Evolutionary conservation across 371 early-diverging fungal species (phyloP).

Genomic region (Choanephora cucurbitarum): DNA sequence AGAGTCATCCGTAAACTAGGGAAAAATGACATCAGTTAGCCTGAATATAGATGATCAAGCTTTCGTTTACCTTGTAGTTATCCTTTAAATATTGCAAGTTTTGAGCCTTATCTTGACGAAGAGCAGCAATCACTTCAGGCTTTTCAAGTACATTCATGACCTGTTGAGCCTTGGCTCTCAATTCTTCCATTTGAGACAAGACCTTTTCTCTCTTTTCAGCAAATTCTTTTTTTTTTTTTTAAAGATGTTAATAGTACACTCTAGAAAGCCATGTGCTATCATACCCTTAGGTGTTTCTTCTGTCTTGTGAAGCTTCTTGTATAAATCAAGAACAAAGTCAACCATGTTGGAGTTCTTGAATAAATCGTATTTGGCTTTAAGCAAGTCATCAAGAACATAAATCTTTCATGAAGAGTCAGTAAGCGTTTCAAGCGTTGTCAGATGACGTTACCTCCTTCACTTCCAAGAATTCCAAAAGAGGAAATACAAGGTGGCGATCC

Average conservation of each 20-base stretch:
- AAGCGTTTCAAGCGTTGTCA: too few species aligned
- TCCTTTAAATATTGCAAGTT: slow-evolving; percentile 84
- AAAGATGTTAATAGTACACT: slow-evolving; percentile 3
- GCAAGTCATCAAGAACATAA: slow-evolving; percentile 71
- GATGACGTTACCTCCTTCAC: slow-evolving; percentile 74
- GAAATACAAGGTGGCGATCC: slow-evolving; percentile 91
- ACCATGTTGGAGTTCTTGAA: slow-evolving; percentile 90
- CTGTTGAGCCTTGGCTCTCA: slow-evolving; percentile 77
- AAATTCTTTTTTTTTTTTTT: slow-evolving; percentile 66
- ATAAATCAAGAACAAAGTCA: slow-evolving; percentile 81
- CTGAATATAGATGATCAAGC: neutral
- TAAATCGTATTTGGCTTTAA: slow-evolving; percentile 87
- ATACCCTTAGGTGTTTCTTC: slow-evolving; percentile 68
- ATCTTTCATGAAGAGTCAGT: slow-evolving; percentile 49
- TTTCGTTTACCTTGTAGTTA: slow-evolving; percentile 78
- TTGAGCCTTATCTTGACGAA: slow-evolving; percentile 91
- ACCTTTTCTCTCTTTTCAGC: slow-evolving; percentile 75
- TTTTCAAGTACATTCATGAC: slow-evolving; percentile 89
- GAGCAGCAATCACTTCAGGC: slow-evolving; percentile 84
- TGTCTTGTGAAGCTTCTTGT: slow-evolving; percentile 74
- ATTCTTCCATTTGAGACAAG: slow-evolving; percentile 68
- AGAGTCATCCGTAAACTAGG: slow-evolving; percentile 86
- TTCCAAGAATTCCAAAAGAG: slow-evolving; percentile 84
- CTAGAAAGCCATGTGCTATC: neutral
- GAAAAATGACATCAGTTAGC: slow-evolving; percentile 1